These are phyloP conservation scores for Rhytidiadelphus loreus DNA, from an alignment of 225 moss, liverwort and hornwort species.

Conservation along the genomic window DNA sequence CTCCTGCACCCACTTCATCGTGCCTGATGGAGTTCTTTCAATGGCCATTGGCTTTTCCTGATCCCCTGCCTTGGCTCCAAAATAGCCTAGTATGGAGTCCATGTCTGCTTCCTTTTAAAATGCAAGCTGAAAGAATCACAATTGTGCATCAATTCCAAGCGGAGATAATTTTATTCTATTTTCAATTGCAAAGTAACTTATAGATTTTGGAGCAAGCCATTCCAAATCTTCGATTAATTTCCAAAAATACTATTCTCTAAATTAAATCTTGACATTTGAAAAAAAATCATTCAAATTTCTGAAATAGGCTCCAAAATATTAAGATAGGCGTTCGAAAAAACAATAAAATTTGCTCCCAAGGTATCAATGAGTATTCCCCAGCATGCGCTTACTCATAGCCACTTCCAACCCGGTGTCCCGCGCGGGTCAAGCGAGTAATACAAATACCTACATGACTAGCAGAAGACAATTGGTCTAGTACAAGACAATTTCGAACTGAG, in stretches of 20 bases:
- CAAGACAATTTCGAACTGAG: not conserved
- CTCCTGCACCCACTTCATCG: slow-evolving; percentile 74
- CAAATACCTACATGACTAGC: not conserved
- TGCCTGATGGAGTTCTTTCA: slow-evolving; percentile 61
- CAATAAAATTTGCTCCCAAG: not conserved
- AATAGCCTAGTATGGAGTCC: slow-evolving; percentile 32
- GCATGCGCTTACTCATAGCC: not conserved
- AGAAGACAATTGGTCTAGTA: not conserved
- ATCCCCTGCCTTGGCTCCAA: slow-evolving; percentile 26
- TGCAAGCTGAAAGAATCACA: slow-evolving; percentile 5
- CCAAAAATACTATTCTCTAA: not conserved
- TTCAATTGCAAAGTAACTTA: not conserved
- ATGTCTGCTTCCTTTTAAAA: not conserved
- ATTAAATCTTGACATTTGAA: not conserved
- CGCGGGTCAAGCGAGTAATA: not conserved
- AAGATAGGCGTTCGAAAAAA: too few species aligned
- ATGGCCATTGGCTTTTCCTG: slow-evolving; percentile 30
- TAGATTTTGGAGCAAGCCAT: not conserved
- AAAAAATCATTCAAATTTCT: not conserved
- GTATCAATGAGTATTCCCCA: not conserved
- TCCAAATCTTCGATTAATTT: not conserved
- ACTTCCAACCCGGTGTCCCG: not conserved
- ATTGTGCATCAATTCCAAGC: not conserved
- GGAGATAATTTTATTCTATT: not conserved
- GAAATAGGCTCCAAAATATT: not conserved